Evolutionary conservation across 2,329 filamentous ascomycete genomes (phyloP).

Genomic region (Diaporthe citriasiana): DNA sequence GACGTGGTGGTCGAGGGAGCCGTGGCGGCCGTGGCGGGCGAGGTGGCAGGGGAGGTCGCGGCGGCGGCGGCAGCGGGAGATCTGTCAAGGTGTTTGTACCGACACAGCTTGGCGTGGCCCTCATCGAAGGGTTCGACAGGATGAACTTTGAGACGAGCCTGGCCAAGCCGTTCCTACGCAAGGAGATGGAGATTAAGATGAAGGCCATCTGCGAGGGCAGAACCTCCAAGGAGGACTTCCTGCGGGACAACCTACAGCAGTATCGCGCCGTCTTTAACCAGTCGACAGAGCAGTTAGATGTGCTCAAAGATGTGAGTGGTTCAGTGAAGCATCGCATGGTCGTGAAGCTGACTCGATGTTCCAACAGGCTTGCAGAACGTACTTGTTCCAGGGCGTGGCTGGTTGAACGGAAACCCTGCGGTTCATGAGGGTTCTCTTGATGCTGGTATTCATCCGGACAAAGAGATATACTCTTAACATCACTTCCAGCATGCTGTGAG

Average conservation of each 20-base stretch:
- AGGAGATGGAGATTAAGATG: constrained; percentile 98
- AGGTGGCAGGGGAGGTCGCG: constrained; percentile 58
- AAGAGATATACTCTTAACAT: background rate
- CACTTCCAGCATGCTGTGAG: background rate
- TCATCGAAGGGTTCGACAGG: constrained; percentile 94
- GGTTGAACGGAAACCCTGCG: background rate
- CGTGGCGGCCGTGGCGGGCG: constrained; percentile 62
- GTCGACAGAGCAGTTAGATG: constrained; percentile 80
- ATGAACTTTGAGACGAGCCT: constrained; percentile 94
- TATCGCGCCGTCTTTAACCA: constrained; percentile 90
- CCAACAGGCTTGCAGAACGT: constrained; percentile 67
- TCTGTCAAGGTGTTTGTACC: constrained; percentile 90
- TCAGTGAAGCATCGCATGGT: constrained; percentile 7
- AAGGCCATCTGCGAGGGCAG: constrained; percentile 94
- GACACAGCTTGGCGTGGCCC: constrained; percentile 88
- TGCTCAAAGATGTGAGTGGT: constrained; percentile 71
- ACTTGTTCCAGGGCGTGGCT: constrained; percentile 57
- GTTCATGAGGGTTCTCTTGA: background rate
- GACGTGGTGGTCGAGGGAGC: constrained; percentile 64
- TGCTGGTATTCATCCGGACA: background rate
- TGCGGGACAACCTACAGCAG: constrained; percentile 86
- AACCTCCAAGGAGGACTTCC: constrained; percentile 79
- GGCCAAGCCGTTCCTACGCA: constrained; percentile 94
- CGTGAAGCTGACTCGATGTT: constrained; percentile 40
- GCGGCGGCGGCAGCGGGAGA: constrained; percentile 60